Evolutionary conservation across 176 grass and related monocot genomes (phyloP), one percentile per base, ranked within the genome.

Genomic region (Carex myosuroides): DNA sequence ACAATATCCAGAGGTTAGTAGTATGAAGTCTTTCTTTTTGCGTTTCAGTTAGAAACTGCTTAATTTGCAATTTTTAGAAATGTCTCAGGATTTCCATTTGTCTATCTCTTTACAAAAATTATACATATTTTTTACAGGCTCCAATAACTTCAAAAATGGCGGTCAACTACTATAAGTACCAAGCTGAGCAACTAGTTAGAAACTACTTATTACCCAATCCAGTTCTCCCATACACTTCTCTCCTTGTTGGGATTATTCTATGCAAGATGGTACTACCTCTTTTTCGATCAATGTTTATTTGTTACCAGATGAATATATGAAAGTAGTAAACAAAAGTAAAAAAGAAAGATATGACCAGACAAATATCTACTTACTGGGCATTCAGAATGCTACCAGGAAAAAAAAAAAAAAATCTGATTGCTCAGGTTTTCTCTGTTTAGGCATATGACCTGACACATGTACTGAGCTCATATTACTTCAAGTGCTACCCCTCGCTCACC

Each of bases 161-260:
- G 57, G 90, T 84, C 70, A 92, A 92, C 75, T 89, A 85, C 29
- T 99, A 93, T 81, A 89, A 87, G 55, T 95, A 84, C 70, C 89
- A 92, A 85, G 93, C 88, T 21, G 91, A 95, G 84, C 80, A 83
- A 81, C 64, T 98, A 79, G 89, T 95, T 88, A 98, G 87, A 85
- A 91, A 93, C 18, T 98, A 93, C 84, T 88, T 98, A 82, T 89
- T 98, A 90, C 82, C 96, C 85, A 91, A 98, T 89, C 88, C 88
- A 41, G 85, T 90, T 90, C 88, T 90, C 81, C 86, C 88, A 62
- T 98, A 92, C 79, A 92, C 85, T 79, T 87, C 96, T 84, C 64
- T 95, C 66, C 83, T 98, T 85, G 83, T 88, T 85, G 96, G 92
- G 66, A 90, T 95, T 86, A 80, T 98, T 54, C 91, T 98, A 89